A percentile compares a stretch with the other conserved stretches of the same genome.
phyloP scores from a whole-genome alignment of 495 filamentous ascomycete species.

The Mycothermus thermophilus region DNA sequence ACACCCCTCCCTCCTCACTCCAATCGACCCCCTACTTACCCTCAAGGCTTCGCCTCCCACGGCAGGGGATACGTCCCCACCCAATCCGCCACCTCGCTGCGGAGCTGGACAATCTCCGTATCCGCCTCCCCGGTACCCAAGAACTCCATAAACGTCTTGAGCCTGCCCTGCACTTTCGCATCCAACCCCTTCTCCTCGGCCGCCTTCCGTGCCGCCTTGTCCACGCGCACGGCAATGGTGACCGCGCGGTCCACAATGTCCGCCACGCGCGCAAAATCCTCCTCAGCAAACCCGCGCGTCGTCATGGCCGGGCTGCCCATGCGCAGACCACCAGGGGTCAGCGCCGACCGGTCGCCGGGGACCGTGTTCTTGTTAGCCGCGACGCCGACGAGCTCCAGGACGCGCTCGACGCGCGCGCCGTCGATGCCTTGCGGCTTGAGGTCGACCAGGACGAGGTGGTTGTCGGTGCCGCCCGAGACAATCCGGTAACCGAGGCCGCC shows the following conservation, averaged over 20 bases:
- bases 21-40: background rate
- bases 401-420: slow-evolving; percentile 84
- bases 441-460: slow-evolving; percentile 92
- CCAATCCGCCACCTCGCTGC: slow-evolving; percentile 90
- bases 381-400: slow-evolving; percentile 87
- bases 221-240: slow-evolving; percentile 65
- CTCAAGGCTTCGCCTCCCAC: too few species aligned
- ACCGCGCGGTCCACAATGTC: slow-evolving; percentile 91
- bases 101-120: slow-evolving; percentile 71
- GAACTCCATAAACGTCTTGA: slow-evolving; percentile 77
- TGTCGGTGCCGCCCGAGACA: slow-evolving; percentile 88
- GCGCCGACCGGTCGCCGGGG: slow-evolving; percentile 82
- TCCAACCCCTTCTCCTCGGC: slow-evolving; percentile 61
- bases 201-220: slow-evolving; percentile 65
- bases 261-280: slow-evolving; percentile 80
- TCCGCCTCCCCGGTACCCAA: slow-evolving; percentile 72
- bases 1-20: slow-evolving; percentile 4
- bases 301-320: slow-evolving; percentile 97
- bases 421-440: slow-evolving; percentile 83
- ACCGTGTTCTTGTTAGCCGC: slow-evolving; percentile 99
- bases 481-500: slow-evolving; percentile 77
- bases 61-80: slow-evolving; percentile 83
- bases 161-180: slow-evolving; percentile 56
- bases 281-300: slow-evolving; percentile 73
- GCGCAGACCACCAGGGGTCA: slow-evolving; percentile 81